These are phyloP conservation scores for Pichia sp. DNA, from an alignment of 1,139 yeast species.

Conservation along the genomic window DNA sequence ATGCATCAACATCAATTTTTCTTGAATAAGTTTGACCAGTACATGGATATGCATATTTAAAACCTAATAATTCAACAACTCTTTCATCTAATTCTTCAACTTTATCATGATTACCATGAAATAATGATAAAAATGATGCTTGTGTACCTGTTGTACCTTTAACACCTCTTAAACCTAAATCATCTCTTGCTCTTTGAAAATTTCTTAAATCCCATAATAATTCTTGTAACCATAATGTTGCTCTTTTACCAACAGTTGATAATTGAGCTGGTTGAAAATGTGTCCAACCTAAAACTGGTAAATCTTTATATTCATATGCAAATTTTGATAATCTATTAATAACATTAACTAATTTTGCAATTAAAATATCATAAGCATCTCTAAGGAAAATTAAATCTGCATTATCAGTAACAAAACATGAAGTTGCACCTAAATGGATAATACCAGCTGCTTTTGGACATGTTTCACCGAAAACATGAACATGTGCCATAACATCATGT, in stretches of 20 bases:
- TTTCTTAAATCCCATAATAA: conserved; percentile 96
- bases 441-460: conserved; percentile 97
- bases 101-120: conserved; percentile 95
- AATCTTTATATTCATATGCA: conserved; percentile 85
- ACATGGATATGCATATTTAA: conserved; percentile 91
- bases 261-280: conserved; percentile 99
- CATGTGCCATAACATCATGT: conserved; percentile 99
- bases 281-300: conserved; percentile 98
- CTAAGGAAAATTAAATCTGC: conserved; percentile 95
- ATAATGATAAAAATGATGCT: conserved; percentile 88
- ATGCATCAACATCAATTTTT: conserved; percentile 91
- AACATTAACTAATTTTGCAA: conserved; percentile 93
- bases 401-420: conserved; percentile 95
- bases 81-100: conserved; percentile 88
- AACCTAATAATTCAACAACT: conserved; percentile 88
- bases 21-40: conserved; percentile 98
- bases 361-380: conserved; percentile 87
- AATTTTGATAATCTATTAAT: conserved; percentile 83
- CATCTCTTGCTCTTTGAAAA: conserved; percentile 92
- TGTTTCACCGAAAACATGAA: conserved; percentile 85
- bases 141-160: conserved; percentile 99
- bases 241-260: conserved; percentile 97
- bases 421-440: conserved; percentile 96
- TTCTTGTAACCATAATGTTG: conserved; percentile 96
- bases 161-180: conserved; percentile 94